Percentiles rank a stretch among this genome's conserved stretches.
These are phyloP conservation scores for Colletotrichum phormii DNA, from an alignment of 2,329 filamentous ascomycete genomes.

Conservation along the genomic window DNA sequence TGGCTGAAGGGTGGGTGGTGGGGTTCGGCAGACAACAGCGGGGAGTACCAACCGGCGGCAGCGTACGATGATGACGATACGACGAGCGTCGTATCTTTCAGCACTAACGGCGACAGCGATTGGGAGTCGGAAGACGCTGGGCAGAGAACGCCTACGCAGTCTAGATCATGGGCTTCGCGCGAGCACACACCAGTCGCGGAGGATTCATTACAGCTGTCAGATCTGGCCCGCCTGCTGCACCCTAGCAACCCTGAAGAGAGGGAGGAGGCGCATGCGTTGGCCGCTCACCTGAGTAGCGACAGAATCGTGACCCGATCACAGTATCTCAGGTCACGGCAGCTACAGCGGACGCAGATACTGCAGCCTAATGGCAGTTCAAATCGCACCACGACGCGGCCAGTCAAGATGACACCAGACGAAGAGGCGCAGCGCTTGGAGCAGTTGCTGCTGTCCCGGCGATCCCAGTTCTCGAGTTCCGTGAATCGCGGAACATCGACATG, in stretches of 20 bases:
- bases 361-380: conserved; percentile 55
- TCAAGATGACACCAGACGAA: conserved; percentile 65
- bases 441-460: conserved; percentile 65
- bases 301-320: conserved; percentile 84
- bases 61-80: conserved; percentile 74
- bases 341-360: conserved; percentile 77
- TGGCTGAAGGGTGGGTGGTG: conserved; percentile 88
- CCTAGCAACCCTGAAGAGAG: conserved; percentile 82
- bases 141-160: conserved; percentile 80
- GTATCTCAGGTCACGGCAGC: conserved; percentile 75
- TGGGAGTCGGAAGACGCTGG: conserved; percentile 62
- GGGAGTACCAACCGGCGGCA: conserved; percentile 74
- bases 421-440: conserved; percentile 72
- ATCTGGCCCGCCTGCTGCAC: conserved; percentile 84
- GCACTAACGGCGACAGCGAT: conserved; percentile 57
- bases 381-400: conserved; percentile 43
- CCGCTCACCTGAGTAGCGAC: conserved; percentile 79
- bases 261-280: conserved; percentile 83
- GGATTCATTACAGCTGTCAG: conserved; percentile 71
- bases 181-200: conserved; percentile 72
- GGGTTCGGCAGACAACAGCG: conserved; percentile 84
- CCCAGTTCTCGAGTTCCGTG: conserved; percentile 19
- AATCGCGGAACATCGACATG: conserved; percentile 58
- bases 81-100: conserved; percentile 80
- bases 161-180: conserved; percentile 50